These are phyloP conservation scores for Ramaria rubella DNA, from an alignment of 768 basidiomycete genomes.

Conservation along the genomic window DNA sequence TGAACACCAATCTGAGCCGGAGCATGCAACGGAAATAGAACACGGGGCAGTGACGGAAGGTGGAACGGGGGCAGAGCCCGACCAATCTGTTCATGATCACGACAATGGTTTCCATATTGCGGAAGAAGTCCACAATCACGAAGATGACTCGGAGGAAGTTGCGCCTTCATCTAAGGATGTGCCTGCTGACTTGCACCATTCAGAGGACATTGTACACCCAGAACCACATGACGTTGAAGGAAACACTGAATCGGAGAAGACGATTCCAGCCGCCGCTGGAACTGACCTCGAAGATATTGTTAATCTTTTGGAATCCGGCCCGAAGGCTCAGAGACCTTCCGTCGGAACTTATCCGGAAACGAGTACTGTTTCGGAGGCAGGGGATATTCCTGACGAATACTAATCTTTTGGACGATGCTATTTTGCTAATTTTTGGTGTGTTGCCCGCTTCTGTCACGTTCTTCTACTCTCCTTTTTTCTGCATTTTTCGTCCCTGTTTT, in stretches of 20 bases:
- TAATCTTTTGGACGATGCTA: too few relatives aligned
- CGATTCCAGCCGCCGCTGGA: slow-evolving; percentile 19
- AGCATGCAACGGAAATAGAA: too few relatives aligned
- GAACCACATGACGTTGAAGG: too few relatives aligned
- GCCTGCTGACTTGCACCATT: not conserved
- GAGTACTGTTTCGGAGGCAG: not conserved
- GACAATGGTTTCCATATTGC: not conserved
- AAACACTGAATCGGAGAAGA: slow-evolving; percentile 8
- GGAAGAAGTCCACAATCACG: not conserved
- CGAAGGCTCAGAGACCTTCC: slow-evolving; percentile 28
- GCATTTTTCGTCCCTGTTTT: too few relatives aligned
- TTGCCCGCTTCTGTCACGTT: too few relatives aligned
- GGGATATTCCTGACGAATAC: slow-evolving; percentile 18
- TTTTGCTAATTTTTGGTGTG: too few relatives aligned
- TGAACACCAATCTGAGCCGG: too few relatives aligned
- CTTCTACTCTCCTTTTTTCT: too few relatives aligned
- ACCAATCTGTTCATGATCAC: slow-evolving; percentile 11
- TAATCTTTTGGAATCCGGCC: slow-evolving; percentile 49
- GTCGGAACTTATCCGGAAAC: not conserved
- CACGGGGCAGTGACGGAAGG: too few relatives aligned
- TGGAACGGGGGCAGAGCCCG: slow-evolving; percentile 9
- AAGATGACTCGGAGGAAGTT: not conserved
- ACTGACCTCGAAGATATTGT: slow-evolving; percentile 60
- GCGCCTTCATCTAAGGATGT: not conserved
- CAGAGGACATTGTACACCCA: not conserved